These are phyloP conservation scores for Ajuga chamaepitys DNA, from an alignment of 257 asterid genomes.

Conservation along the genomic window DNA sequence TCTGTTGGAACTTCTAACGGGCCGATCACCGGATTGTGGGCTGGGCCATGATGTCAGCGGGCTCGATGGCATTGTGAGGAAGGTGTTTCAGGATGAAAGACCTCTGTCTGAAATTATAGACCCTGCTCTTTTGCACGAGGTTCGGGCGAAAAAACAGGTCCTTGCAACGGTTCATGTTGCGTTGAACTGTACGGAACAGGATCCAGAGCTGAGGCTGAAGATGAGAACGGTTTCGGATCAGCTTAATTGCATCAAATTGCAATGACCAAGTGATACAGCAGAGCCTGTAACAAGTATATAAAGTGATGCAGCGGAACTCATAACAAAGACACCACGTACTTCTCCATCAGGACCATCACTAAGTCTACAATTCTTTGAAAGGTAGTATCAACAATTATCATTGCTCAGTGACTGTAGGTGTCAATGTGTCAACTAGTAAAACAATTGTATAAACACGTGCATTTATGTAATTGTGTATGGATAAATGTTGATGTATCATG, in stretches of 20 bases:
- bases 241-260: slow-evolving; percentile 50
- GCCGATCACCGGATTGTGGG: slow-evolving; percentile 38
- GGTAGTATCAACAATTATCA: too few species aligned
- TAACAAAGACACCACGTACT: too few species aligned
- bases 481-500: neutral
- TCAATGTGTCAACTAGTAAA: too few species aligned
- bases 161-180: slow-evolving; percentile 68
- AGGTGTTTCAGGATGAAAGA: slow-evolving; percentile 53
- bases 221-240: slow-evolving; percentile 65
- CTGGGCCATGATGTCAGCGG: slow-evolving; percentile 41
- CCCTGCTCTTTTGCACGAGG: slow-evolving; percentile 58
- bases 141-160: slow-evolving; percentile 68
- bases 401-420: too few species aligned
- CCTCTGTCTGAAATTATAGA: slow-evolving; percentile 69
- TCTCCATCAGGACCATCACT: too few species aligned
- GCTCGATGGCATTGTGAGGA: slow-evolving; percentile 54
- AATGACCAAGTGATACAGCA: slow-evolving; percentile 20
- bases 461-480: neutral
- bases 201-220: slow-evolving; percentile 71
- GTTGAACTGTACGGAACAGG: slow-evolving; percentile 57
- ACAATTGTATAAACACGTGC: neutral
- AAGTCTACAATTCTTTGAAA: too few species aligned
- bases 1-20: slow-evolving; percentile 66
- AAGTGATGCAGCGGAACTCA: too few species aligned
- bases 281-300: too few species aligned